phyloP scores from a whole-genome alignment of 208 protist genomes.

The Leishmania arabica region DNA sequence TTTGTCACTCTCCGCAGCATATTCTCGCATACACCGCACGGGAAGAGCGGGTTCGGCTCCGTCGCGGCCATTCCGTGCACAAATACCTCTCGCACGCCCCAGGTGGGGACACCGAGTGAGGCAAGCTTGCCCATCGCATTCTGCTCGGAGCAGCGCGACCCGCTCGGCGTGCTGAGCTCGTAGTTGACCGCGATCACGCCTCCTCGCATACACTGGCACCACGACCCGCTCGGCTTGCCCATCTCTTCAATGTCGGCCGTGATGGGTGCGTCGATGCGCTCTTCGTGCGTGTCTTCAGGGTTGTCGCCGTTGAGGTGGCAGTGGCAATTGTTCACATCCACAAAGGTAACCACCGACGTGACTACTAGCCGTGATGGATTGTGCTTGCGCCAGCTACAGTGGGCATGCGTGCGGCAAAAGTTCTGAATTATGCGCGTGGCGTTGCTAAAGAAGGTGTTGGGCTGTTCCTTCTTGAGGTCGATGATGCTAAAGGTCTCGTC shows the following conservation, averaged over 20 bases:
- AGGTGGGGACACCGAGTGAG: slow-evolving; percentile 73
- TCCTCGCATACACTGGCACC: slow-evolving; percentile 73
- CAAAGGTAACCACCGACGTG: slow-evolving; percentile 88
- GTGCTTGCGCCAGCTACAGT: slow-evolving; percentile 89
- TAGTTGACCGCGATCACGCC: slow-evolving; percentile 89
- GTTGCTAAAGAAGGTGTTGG: slow-evolving; percentile 52
- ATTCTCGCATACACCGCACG: slow-evolving; percentile 91
- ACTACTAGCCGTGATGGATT: slow-evolving; percentile 79
- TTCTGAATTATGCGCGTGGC: slow-evolving; percentile 51
- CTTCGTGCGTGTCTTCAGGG: slow-evolving; percentile 6
- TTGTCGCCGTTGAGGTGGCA: slow-evolving; percentile 45
- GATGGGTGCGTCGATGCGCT: slow-evolving; percentile 17
- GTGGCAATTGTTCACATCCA: slow-evolving; percentile 62
- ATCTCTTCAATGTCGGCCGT: slow-evolving; percentile 26
- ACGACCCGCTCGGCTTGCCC: slow-evolving; percentile 53
- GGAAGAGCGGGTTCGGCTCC: slow-evolving; percentile 88
- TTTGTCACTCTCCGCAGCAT: slow-evolving; percentile 86
- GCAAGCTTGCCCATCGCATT: slow-evolving; percentile 89
- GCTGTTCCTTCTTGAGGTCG: slow-evolving; percentile 54
- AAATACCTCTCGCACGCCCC: slow-evolving; percentile 82
- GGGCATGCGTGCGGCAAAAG: slow-evolving; percentile 51
- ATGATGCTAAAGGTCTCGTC: slow-evolving; percentile 70
- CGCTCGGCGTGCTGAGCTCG: slow-evolving; percentile 89
- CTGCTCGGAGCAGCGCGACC: slow-evolving; percentile 90
- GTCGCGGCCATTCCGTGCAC: slow-evolving; percentile 76